Percentiles rank a stretch among this genome's conserved stretches.
Conservation (phyloP, 352 stramenopile genomes). For the Globisporangium solare region DNA sequence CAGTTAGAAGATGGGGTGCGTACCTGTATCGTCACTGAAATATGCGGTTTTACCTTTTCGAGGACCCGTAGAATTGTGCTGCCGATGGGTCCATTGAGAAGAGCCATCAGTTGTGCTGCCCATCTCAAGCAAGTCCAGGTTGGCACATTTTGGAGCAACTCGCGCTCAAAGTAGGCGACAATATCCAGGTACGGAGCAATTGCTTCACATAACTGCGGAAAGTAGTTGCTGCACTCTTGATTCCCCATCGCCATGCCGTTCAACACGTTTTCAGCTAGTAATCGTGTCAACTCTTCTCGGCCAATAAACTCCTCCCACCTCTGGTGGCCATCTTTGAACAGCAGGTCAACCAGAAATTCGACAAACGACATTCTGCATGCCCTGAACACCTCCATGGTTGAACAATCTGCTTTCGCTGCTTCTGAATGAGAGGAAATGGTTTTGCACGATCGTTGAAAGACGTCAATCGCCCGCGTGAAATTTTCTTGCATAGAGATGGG, state of each 20-base stretch:
- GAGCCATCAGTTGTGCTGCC: slow-evolving; percentile 72
- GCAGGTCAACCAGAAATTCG: slow-evolving; percentile 61
- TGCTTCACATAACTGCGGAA: slow-evolving; percentile 66
- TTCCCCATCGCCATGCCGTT: slow-evolving; percentile 55
- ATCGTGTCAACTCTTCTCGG: slow-evolving; percentile 31
- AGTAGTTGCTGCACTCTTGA: slow-evolving; percentile 69
- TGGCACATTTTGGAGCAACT: slow-evolving; percentile 41
- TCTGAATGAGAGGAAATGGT: not conserved
- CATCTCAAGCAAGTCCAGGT: slow-evolving; percentile 80
- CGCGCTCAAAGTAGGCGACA: slow-evolving; percentile 37
- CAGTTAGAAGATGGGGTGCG: slow-evolving; percentile 1
- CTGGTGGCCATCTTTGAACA: slow-evolving; percentile 33
- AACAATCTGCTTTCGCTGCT: not conserved
- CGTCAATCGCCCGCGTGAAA: slow-evolving; percentile 52
- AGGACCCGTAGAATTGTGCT: slow-evolving; percentile 54
- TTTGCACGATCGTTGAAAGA: slow-evolving; percentile 46
- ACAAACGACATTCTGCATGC: slow-evolving; percentile 55
- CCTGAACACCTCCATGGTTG: slow-evolving; percentile 24
- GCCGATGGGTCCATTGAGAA: slow-evolving; percentile 53
- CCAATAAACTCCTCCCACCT: slow-evolving; percentile 37
- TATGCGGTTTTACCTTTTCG: slow-evolving; percentile 50
- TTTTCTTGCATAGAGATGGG: slow-evolving; percentile 39
- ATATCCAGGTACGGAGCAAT: slow-evolving; percentile 47
- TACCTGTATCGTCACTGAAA: not conserved
- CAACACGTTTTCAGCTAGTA: slow-evolving; percentile 60